Percentiles rank a stretch among this genome's conserved stretches.
phyloP scores from a whole-genome alignment of 2,329 filamentous ascomycete species.

The Pseudogymnoascus sp. region DNA sequence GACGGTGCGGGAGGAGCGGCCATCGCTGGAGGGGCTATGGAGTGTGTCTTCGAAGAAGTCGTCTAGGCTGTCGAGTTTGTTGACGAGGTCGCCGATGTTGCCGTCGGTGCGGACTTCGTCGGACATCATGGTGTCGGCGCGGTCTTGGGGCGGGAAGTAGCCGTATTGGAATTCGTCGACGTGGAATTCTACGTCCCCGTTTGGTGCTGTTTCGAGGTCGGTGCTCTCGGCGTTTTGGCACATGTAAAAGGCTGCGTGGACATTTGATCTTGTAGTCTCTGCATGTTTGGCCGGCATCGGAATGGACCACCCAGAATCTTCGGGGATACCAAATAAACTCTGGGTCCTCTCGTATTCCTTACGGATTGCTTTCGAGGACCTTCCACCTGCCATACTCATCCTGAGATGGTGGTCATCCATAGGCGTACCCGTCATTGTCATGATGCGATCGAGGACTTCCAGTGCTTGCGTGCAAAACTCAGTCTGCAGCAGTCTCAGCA shows the following conservation, averaged over 20 bases:
- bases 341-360: slow-evolving; percentile 94
- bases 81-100: slow-evolving; percentile 74
- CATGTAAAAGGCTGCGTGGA: slow-evolving; percentile 93
- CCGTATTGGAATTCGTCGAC: slow-evolving; percentile 63
- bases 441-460: slow-evolving; percentile 86
- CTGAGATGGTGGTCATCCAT: slow-evolving; percentile 91
- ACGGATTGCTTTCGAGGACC: slow-evolving; percentile 69
- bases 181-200: slow-evolving; percentile 84
- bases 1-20: slow-evolving; percentile 52
- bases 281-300: slow-evolving; percentile 88
- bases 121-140: slow-evolving; percentile 82
- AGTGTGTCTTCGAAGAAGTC: slow-evolving; percentile 69
- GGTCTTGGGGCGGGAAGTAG: slow-evolving; percentile 55
- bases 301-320: slow-evolving; percentile 92
- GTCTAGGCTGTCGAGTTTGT: slow-evolving; percentile 69
- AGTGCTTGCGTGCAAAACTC: slow-evolving; percentile 90
- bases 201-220: slow-evolving; percentile 53
- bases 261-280: slow-evolving; percentile 76
- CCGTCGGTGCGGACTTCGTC: slow-evolving; percentile 58
- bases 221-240: slow-evolving; percentile 62
- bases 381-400: slow-evolving; percentile 91
- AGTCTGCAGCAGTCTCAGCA: slow-evolving; percentile 81
- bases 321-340: slow-evolving; percentile 92
- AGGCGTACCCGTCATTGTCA: slow-evolving; percentile 83
- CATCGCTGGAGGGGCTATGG: slow-evolving; percentile 49